Conservation (phyloP, 2,329 filamentous ascomycete species). For the Aureobasidium sp. region DNA sequence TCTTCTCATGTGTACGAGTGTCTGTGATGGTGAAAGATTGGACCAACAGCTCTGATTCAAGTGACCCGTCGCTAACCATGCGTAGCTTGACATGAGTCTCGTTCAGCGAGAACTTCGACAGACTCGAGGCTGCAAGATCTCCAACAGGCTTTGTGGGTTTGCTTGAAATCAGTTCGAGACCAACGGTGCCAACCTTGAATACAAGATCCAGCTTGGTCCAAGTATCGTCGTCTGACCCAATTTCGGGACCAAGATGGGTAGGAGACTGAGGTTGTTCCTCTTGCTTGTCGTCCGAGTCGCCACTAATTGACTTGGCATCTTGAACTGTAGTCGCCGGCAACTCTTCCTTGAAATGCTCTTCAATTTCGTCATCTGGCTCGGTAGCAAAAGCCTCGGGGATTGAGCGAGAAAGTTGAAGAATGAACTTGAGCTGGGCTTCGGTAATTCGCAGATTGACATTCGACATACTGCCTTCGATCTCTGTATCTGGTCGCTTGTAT, state of each 20-base stretch:
- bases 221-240: constrained; percentile 58
- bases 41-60: constrained; percentile 89
- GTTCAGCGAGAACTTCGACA: constrained; percentile 91
- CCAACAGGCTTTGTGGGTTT: constrained; percentile 70
- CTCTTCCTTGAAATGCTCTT: constrained; percentile 68
- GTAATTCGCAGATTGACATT: constrained; percentile 86
- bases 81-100: constrained; percentile 85
- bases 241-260: constrained; percentile 50
- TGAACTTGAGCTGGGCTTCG: constrained; percentile 82
- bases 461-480: constrained; percentile 86
- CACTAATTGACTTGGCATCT: constrained; percentile 42
- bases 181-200: constrained; percentile 82
- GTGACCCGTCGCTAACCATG: constrained; percentile 83
- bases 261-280: constrained; percentile 28
- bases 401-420: constrained; percentile 78
- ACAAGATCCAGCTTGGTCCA: constrained; percentile 94
- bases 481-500: constrained; percentile 75
- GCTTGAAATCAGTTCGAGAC: constrained; percentile 77
- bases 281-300: constrained; percentile 28
- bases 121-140: constrained; percentile 67
- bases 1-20: constrained; percentile 78
- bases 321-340: constrained; percentile 53
- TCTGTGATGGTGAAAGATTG: constrained; percentile 93
- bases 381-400: constrained; percentile 81
- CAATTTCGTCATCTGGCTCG: constrained; percentile 58